Conservation (phyloP, 177 flowering plant species). For the Telopea speciosissima region DNA sequence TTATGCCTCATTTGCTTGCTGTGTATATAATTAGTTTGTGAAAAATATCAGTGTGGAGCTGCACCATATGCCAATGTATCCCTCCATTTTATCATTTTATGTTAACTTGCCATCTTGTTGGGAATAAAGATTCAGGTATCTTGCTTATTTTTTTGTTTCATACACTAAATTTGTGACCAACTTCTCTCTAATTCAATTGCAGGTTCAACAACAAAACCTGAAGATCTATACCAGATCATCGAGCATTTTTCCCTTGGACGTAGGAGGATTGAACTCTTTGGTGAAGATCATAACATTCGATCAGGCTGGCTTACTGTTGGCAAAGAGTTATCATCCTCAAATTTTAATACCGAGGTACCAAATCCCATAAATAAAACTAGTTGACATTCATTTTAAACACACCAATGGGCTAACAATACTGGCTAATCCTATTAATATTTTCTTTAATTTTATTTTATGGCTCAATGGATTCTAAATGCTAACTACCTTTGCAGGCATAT, state of each 20-base stretch:
- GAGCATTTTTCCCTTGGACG: slow-evolving; percentile 97
- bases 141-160: background rate
- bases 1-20: background rate
- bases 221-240: slow-evolving; percentile 88
- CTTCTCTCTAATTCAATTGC: slow-evolving; percentile 18
- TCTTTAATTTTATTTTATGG: too few relatives aligned
- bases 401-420: background rate
- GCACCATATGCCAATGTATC: background rate
- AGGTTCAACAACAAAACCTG: slow-evolving; percentile 97
- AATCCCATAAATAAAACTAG: background rate
- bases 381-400: background rate
- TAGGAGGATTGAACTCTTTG: slow-evolving; percentile 90
- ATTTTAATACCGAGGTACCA: slow-evolving; percentile 75
- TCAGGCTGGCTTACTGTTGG: slow-evolving; percentile 98
- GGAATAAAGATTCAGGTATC: background rate
- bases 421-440: too few relatives aligned
- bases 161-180: background rate
- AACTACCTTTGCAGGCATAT: slow-evolving; percentile 48
- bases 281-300: slow-evolving; percentile 97
- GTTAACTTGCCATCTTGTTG: background rate
- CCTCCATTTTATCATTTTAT: too few relatives aligned
- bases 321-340: slow-evolving; percentile 81
- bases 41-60: background rate
- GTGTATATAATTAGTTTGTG: background rate
- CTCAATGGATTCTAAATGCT: too few relatives aligned